Evolutionary conservation across 345 rosid genomes (phyloP).

Genomic region (Eucalyptus tenuipes): DNA sequence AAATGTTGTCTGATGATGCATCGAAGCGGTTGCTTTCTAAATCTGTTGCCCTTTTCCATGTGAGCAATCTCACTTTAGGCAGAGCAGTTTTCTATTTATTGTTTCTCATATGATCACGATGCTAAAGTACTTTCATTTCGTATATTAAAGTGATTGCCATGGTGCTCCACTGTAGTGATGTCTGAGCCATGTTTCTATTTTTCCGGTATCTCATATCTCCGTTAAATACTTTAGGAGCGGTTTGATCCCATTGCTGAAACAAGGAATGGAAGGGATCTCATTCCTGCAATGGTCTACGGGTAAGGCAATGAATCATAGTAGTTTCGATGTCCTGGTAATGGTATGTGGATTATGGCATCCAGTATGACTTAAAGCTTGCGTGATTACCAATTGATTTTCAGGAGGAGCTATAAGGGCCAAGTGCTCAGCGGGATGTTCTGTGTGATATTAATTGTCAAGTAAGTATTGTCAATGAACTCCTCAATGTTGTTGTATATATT

Average conservation of each 20-base stretch:
- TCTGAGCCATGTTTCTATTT: background rate
- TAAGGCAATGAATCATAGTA: slow-evolving; percentile 13
- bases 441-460: slow-evolving; percentile 75
- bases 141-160: background rate
- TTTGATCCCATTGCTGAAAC: slow-evolving; percentile 79
- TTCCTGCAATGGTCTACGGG: slow-evolving; percentile 85
- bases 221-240: slow-evolving; percentile 38
- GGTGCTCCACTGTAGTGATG: background rate
- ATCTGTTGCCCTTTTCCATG: slow-evolving; percentile 72
- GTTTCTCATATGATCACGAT: background rate
- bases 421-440: slow-evolving; percentile 87
- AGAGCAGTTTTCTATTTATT: background rate
- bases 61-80: slow-evolving; percentile 9
- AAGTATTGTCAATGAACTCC: slow-evolving; percentile 4
- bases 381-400: background rate
- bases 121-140: background rate
- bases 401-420: slow-evolving; percentile 48
- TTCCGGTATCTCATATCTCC: background rate
- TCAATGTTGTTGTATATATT: background rate
- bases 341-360: background rate
- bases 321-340: background rate
- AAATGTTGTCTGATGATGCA: slow-evolving; percentile 33
- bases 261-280: slow-evolving; percentile 53
- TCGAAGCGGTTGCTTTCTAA: slow-evolving; percentile 40
- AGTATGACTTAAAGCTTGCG: background rate